Base-by-base conservation (phyloP, 1,284 basidiomycete genomes). In the Afroboletus lepidellus region DNA sequence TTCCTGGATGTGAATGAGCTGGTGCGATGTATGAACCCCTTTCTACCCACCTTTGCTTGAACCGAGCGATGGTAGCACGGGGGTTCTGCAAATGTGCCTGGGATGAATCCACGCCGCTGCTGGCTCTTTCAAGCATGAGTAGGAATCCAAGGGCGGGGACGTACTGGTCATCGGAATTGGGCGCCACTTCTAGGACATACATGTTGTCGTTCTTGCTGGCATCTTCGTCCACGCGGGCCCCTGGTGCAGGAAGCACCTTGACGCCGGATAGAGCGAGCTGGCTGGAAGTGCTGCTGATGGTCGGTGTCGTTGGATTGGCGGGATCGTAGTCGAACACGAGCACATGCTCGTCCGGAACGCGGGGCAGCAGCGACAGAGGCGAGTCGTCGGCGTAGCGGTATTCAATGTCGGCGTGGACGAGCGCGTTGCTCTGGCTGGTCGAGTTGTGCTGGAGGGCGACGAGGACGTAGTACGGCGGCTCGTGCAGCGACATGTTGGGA, bases 341-440 rank as follows among this genome's bases (percentile, higher is more conserved):
- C 24, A 91, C 81, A 60, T 85, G 85, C 64, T 89, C 85, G 38
- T 78, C 75, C 9, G 78, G 72, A 38, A 74, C 74, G 38, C 72
- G 74, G 13, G 86, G 84, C 29, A 89, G 70, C 8, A 90, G 67
- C 11, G 78, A 68, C 21, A 79, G 68, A 1, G 87, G 83, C 0
- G 83, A 76, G 62, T 92, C 89, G 60, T 92, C 88, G 23, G 81
- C 79, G 64, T 89, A 92, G 60, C 87, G 85, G 64, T 91, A 91
- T 60, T 90, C 84, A n/a, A 92, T 82, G 46, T 73, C 68, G 7
- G 87, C 85, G 63, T 92, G 89, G n/a, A 76, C 71, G 53, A 90
- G 77, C 25, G 76, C 69, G 34, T 69, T 76, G 2, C 39, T 56
- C n/a, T 66, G 61, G 21, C 53, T 41, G 12, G 59, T 29, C 69